Conservation (phyloP, 1,284 basidiomycete genomes). For the Austropuccinia psidii region DNA sequence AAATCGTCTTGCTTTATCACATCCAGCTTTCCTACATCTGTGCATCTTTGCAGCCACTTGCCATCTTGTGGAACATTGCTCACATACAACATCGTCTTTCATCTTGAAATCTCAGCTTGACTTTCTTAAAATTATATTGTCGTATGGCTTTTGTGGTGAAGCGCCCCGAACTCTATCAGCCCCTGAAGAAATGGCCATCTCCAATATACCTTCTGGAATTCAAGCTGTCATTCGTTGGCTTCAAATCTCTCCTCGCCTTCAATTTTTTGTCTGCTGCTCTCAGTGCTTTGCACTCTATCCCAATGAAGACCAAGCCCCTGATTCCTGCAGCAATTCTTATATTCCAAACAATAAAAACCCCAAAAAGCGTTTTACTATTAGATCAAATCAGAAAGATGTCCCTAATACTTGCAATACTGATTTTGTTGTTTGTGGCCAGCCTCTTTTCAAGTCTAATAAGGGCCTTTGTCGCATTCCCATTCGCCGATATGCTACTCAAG, state of each 20-base stretch:
- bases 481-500: slow-evolving; percentile 8
- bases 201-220: not conserved
- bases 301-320: not conserved
- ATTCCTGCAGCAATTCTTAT: not conserved
- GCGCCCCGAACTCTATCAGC: not conserved
- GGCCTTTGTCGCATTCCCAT: not conserved
- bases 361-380: too few relatives aligned
- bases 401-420: not conserved
- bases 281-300: slow-evolving; percentile 1
- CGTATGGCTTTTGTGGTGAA: not conserved
- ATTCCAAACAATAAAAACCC: not conserved
- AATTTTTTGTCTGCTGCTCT: not conserved
- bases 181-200: not conserved
- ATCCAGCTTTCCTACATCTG: not conserved
- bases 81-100: not conserved
- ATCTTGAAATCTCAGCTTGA: slow-evolving; percentile 12
- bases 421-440: not conserved
- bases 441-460: not conserved
- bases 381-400: not conserved
- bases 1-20: not conserved
- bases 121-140: not conserved
- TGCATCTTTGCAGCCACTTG: not conserved
- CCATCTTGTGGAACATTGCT: slow-evolving; percentile 13
- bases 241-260: not conserved
- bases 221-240: slow-evolving; percentile 7